Evolutionary conservation across 176 grass and related monocot genomes (phyloP), one percentile per base, ranked within the genome.

Genomic region (Elaeis guineensis): DNA sequence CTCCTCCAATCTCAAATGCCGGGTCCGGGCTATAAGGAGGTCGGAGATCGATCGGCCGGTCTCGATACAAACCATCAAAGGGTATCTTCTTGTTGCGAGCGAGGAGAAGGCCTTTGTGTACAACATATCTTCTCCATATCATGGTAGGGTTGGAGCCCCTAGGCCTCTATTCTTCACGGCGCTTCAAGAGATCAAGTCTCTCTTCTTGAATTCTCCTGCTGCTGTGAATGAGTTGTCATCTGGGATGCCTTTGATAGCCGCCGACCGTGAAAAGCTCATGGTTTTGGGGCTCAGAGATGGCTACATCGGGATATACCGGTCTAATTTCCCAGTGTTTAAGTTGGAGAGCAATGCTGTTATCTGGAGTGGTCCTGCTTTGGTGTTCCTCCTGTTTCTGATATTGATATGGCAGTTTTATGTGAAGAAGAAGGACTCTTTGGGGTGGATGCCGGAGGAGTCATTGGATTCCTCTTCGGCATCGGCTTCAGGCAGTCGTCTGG

Each of bases 381-480:
- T 97, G 17, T 91, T 91, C 69, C 80, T 97, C 51, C 52, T 97
- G 1, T 97, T 97, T 78, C 60, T 91, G 70, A 91, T 97, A 30
- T 84, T 84, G 24, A 78, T 89, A 17, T 86, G 87, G 92, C 92
- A 97, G 79, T 86, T 97, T 23, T 97, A 97, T 61, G 87, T 97
- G 64, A 97, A 91, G 77, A 97, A 97, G 74, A 97, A 91, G 66
- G 92, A 97, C 67, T 83, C 92, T 0, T 61, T 97, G 51, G 87
- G 84, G 8, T 97, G 87, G 87, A 77, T 76, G 19, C 73, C 87
- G 1, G 92, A 85, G 29, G 92, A 97, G 57, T 79, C 87, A 1
- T 97, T 97, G 54, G 82, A 83, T 69, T 64, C 70, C 5, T 82
- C 83, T 8, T 44, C 0, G 64, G 71, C 32, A 29, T 64, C 15